Conservation (phyloP, 768 basidiomycete genomes). For the Leccinum uliginosum region DNA sequence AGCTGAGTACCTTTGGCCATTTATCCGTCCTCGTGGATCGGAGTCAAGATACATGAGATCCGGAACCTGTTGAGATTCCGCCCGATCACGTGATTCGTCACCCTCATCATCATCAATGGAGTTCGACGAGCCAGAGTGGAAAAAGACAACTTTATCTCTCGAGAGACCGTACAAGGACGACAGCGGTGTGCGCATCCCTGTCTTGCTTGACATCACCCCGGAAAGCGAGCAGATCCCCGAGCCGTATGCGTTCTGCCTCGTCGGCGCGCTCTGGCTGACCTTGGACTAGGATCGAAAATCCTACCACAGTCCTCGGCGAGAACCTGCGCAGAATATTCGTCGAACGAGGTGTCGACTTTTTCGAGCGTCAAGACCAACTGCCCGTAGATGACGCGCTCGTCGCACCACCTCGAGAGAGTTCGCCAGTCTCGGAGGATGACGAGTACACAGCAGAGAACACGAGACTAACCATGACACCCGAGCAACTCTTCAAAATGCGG, state of each 20-base stretch:
- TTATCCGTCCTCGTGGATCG: constrained; percentile 27
- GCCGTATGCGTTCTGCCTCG: constrained; percentile 45
- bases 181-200: constrained; percentile 55
- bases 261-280: constrained; percentile 15
- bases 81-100: constrained; percentile 24
- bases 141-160: constrained; percentile 60
- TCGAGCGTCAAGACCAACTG: constrained; percentile 45
- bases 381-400: constrained; percentile 18
- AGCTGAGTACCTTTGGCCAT: constrained; percentile 29
- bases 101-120: constrained; percentile 1
- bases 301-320: constrained; percentile 56
- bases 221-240: constrained; percentile 70
- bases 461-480: constrained; percentile 57
- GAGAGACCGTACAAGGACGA: constrained; percentile 84
- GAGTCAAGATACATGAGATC: constrained; percentile 24
- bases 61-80: background rate
- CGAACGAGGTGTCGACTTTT: constrained; percentile 75
- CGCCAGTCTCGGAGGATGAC: constrained; percentile 26
- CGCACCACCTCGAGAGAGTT: constrained; percentile 24
- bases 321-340: constrained; percentile 65
- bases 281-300: constrained; percentile 46
- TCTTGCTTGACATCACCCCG: constrained; percentile 62
- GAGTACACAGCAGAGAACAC: constrained; percentile 28
- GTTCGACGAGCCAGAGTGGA: constrained; percentile 45
- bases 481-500: constrained; percentile 72